Conservation (phyloP, 176 grass and related monocot species). For the Poa annua region DNA sequence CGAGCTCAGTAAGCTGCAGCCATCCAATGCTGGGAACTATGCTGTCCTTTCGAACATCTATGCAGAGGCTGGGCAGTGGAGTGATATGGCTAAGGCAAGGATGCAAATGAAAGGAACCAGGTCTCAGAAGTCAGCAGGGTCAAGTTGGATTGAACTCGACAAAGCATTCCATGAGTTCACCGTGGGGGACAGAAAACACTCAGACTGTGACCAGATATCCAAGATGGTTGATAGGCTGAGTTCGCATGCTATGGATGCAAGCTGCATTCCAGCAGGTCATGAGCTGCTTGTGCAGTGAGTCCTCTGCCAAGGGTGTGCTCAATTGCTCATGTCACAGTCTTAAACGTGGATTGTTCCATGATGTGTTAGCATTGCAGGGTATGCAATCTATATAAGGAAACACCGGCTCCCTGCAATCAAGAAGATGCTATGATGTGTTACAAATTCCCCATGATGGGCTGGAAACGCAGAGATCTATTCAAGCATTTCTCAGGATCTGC, state of each 20-base stretch:
- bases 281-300: conserved; percentile 49
- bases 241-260: conserved; percentile 56
- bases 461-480: conserved; percentile 5
- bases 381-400: conserved; percentile 25
- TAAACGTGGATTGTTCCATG: background rate
- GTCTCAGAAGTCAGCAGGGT: conserved; percentile 66
- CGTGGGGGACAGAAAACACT: conserved; percentile 60
- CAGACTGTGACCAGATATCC: conserved; percentile 42
- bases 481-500: conserved; percentile 19
- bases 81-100: conserved; percentile 72
- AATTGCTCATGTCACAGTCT: conserved; percentile 2
- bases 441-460: conserved; percentile 36
- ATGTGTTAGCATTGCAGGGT: background rate
- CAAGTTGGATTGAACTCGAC: conserved; percentile 72
- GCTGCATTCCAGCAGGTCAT: conserved; percentile 47
- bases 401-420: conserved; percentile 8
- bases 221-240: conserved; percentile 70
- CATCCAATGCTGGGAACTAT: conserved; percentile 66
- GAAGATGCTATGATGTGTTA: conserved; percentile 29
- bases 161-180: conserved; percentile 76
- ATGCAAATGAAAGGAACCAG: conserved; percentile 65
- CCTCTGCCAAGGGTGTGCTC: conserved; percentile 16
- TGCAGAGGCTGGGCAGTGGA: conserved; percentile 65
- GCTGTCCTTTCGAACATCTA: conserved; percentile 80
- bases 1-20: conserved; percentile 59